These are phyloP conservation scores for Parachaetomium inaequale DNA, from an alignment of 495 filamentous ascomycete species.

Conservation along the genomic window DNA sequence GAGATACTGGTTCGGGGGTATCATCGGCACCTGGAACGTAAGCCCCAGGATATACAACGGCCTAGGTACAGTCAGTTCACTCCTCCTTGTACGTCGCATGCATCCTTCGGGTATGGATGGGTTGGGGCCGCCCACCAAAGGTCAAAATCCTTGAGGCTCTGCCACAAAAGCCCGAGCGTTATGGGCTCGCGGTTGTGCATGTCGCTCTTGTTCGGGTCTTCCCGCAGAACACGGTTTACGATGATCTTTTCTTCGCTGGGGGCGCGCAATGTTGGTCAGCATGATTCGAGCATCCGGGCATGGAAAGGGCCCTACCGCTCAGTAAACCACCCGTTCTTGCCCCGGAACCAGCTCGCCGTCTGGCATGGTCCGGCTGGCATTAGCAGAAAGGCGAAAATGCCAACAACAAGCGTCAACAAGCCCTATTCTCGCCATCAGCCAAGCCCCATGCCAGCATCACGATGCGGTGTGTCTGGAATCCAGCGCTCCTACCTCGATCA, in stretches of 20 bases:
- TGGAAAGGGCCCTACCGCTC: constrained; percentile 40
- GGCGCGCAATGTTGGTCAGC: not conserved
- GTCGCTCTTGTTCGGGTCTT: constrained; percentile 65
- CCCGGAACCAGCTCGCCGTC: constrained; percentile 63
- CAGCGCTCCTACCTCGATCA: constrained; percentile 25
- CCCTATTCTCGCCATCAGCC: constrained; percentile 30
- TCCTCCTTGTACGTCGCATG: no score
- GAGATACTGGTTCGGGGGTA: constrained; percentile 58
- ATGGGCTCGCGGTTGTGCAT: constrained; percentile 63
- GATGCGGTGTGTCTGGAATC: not conserved
- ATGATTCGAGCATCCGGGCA: not conserved
- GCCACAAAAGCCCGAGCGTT: constrained; percentile 55
- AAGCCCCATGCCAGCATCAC: not conserved
- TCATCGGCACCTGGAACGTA: constrained; percentile 57
- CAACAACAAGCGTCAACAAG: constrained; percentile 58
- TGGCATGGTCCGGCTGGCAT: constrained; percentile 72
- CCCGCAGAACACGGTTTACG: constrained; percentile 67
- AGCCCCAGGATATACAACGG: constrained; percentile 67
- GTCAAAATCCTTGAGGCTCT: constrained; percentile 64
- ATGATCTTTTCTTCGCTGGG: constrained; percentile 62
- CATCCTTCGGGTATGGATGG: not conserved
- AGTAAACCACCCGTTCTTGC: constrained; percentile 70
- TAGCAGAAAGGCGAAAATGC: constrained; percentile 60
- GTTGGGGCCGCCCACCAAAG: constrained; percentile 51
- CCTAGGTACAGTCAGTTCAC: constrained; percentile 24